These are phyloP conservation scores for Melanomma pulvis-pyrius DNA, from an alignment of 495 filamentous ascomycete species.

Conservation along the genomic window DNA sequence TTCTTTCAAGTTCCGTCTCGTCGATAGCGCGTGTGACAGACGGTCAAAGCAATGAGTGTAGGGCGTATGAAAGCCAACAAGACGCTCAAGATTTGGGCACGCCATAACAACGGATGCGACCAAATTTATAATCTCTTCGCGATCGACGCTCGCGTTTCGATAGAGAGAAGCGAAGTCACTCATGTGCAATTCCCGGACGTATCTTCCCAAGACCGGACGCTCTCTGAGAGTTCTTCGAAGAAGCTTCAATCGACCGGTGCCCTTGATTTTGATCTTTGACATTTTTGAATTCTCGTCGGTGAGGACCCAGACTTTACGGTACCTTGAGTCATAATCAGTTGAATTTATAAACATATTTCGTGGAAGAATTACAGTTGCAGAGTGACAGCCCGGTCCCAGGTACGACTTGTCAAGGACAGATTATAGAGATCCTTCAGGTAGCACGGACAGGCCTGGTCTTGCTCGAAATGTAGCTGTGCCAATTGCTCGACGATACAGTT, in stretches of 20 bases:
- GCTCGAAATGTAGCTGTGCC: conserved; percentile 51
- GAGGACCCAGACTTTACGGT: conserved; percentile 69
- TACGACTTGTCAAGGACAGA: conserved; percentile 66
- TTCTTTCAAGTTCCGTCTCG: conserved; percentile 71
- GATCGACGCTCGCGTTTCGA: conserved; percentile 49
- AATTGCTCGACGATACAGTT: conserved; percentile 59
- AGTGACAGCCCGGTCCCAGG: conserved; percentile 68
- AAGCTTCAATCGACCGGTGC: conserved; percentile 70
- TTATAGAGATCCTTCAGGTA: conserved; percentile 75
- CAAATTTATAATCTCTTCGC: conserved; percentile 68
- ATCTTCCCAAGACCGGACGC: conserved; percentile 68
- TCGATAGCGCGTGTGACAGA: conserved; percentile 76
- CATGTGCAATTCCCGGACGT: conserved; percentile 75
- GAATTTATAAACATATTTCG: background rate
- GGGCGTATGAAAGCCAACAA: conserved; percentile 69
- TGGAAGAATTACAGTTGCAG: conserved; percentile 60
- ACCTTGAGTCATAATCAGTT: conserved; percentile 49
- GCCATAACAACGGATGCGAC: conserved; percentile 82
- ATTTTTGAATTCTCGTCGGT: conserved; percentile 69
- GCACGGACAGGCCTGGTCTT: conserved; percentile 64
- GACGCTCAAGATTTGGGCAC: conserved; percentile 79
- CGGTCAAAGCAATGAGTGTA: conserved; percentile 76
- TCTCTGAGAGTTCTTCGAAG: conserved; percentile 75
- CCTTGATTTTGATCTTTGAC: conserved; percentile 64
- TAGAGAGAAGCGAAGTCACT: conserved; percentile 58